Conservation (phyloP, 2,329 filamentous ascomycete species). For the Phyllosticta paracitricarpa region DNA sequence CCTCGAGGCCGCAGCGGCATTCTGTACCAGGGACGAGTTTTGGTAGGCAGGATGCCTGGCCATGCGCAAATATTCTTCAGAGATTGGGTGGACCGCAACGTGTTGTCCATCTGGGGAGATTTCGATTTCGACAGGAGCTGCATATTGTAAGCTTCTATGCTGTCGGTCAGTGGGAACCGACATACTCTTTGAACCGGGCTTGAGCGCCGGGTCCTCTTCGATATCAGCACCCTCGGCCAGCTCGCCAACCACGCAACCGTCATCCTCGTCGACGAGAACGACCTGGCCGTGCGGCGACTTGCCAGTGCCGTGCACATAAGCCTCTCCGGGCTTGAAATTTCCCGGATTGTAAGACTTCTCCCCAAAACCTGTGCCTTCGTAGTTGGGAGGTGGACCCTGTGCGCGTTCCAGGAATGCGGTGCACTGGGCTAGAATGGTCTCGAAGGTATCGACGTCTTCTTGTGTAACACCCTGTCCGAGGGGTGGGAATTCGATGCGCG, state of each 20-base stretch:
- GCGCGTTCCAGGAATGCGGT: conserved; percentile 88
- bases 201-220: conserved; percentile 63
- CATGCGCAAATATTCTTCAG: conserved; percentile 63
- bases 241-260: conserved; percentile 91
- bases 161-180: neutral
- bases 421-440: conserved; percentile 96
- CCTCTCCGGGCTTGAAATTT: conserved; percentile 70
- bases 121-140: conserved; percentile 71
- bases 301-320: conserved; percentile 45
- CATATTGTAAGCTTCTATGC: conserved; percentile 15
- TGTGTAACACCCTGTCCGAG: conserved; percentile 67
- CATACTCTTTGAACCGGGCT: conserved; percentile 84
- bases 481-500: conserved; percentile 78
- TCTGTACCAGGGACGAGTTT: conserved; percentile 75
- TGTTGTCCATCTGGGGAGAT: conserved; percentile 60
- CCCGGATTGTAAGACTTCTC: conserved; percentile 63
- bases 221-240: conserved; percentile 73
- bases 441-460: conserved; percentile 91
- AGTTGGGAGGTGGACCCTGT: conserved; percentile 42
- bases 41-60: conserved; percentile 85
- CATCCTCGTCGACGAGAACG: conserved; percentile 88
- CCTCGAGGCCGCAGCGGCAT: conserved; percentile 78
- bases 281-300: conserved; percentile 54
- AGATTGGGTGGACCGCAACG: conserved; percentile 58
- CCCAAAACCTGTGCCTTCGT: conserved; percentile 22